A percentile compares a stretch with the other conserved stretches of the same genome.
Evolutionary conservation across 768 basidiomycete species (phyloP).

Genomic region (Bullera alba): DNA sequence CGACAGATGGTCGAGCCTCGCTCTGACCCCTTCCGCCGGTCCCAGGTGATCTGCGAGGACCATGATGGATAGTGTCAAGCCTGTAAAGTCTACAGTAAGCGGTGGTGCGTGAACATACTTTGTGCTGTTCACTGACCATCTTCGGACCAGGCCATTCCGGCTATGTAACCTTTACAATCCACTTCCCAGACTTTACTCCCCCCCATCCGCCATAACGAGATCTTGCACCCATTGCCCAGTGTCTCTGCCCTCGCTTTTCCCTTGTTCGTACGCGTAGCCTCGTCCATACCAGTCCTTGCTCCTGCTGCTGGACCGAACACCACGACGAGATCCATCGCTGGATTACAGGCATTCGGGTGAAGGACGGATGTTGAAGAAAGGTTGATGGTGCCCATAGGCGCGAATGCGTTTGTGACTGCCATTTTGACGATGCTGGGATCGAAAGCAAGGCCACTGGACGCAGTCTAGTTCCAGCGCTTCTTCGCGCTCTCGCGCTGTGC

Average conservation of each 20-base stretch:
- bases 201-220: slow-evolving; percentile 12
- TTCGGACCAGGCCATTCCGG: slow-evolving; percentile 32
- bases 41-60: slow-evolving; percentile 5
- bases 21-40: neutral
- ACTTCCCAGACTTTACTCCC: slow-evolving; percentile 36
- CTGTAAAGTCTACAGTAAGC: neutral
- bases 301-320: slow-evolving; percentile 11
- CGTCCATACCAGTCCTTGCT: neutral
- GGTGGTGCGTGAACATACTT: neutral
- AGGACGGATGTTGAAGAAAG: slow-evolving; percentile 10
- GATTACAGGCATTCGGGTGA: slow-evolving; percentile 31
- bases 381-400: slow-evolving; percentile 19
- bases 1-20: slow-evolving; percentile 25
- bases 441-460: no score
- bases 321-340: slow-evolving; percentile 34
- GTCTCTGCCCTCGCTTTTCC: slow-evolving; percentile 7
- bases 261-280: neutral
- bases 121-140: slow-evolving; percentile 19
- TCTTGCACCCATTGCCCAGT: neutral
- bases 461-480: no score
- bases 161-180: slow-evolving; percentile 12
- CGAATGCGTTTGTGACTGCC: no score
- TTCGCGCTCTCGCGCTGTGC: no score
- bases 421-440: no score
- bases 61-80: slow-evolving; percentile 22